Base-by-base conservation (phyloP, 306 rosid genomes). In the Abrus pulchellus region DNA sequence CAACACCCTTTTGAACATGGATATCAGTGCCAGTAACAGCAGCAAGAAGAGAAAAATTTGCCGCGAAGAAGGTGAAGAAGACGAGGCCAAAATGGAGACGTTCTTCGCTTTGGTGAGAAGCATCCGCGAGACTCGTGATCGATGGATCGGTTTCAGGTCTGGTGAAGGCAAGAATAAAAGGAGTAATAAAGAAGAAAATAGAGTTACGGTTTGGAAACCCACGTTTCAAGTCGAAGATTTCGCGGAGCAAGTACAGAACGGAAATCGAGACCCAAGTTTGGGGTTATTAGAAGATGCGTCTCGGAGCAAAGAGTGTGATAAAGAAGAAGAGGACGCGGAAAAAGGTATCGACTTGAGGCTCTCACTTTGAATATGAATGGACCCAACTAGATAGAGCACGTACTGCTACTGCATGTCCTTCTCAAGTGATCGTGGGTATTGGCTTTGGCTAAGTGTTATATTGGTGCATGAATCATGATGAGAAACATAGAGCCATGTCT, bases 171-270 rank as follows among this genome's bases (percentile, higher is more conserved):
- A 10, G 67, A 33, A 47, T 10, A 81, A 85, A 12, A 41, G 10
- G 71, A 72, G 43, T 6, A 60, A 8, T 28, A 84, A 34, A 6
- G 78, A 83, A 44, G 68, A 78, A 29, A 61, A 43, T 67, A 59
- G n/a, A 32, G 72, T 30, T 50, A 59, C 0, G 10, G 86, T 78
- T 60, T 90, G 94, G 93, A 87, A 64, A 75, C 93, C 93, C 5
- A 75, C 76, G 66, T 92, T 90, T 83, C 70, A 78, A 52, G 50
- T 53, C 34, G 85, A 87, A 78, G 94, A 89, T 83, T 92, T 90
- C 66, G 54, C 33, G 11, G 88, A 49, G 20, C 11, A 59, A 14
- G 44, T 9, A 29, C 34, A 12, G 27, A 4, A 28, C 66, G 7
- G 10, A 81, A 70, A 75, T 49, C 30, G 30, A 20, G 41, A 75